Base-by-base conservation (phyloP, 1,139 yeast species). In the Suhomyces terraborum region DNA sequence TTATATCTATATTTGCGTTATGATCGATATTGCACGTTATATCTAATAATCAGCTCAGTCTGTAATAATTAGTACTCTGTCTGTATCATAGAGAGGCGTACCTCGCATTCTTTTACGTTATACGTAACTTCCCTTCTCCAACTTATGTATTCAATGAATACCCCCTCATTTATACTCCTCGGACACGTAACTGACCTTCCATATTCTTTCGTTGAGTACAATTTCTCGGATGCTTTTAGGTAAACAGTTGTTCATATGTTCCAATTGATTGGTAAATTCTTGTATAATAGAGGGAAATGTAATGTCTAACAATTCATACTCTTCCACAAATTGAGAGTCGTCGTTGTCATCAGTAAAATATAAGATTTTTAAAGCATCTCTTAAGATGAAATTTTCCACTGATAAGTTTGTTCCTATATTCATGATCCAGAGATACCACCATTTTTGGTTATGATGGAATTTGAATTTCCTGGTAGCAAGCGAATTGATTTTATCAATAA, bases 391-490 rank as follows among this genome's bases (percentile, higher is more conserved):
- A 2, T 41, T 45, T 16, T 43, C 42, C 4, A 51, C 42, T 1
- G 56, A 36, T 2, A 58, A 53, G 13, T 50, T 50, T 7, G 57
- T 46, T 4, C 58, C 58, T 16, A 57, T 46, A 31, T 56, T 54
- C 41, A 57, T 45, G 13, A 58, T 57, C 63, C 63, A 58, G 6
- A 53, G 31, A 29, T 45, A 52, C 45, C 46, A 47, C 51, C 50
- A 45, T 16, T 24, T 23, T 13, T 34, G 32, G 8, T 32, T 36
- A 6, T 45, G 35, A 17, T 38, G 24, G 32, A 52, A 45, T 36
- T 84, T 87, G 35, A 76, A 64, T 43, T 71, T 68, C 30, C 82
- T 57, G 1, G 64, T 55, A 0, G 80, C 82, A 40, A 67, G 58
- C 0, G 76, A 67, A 51, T 75, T 76, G 41, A 77, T 66, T 40